phyloP scores from a whole-genome alignment of 1,284 basidiomycete species.

The Ganoderma resinaceum region DNA sequence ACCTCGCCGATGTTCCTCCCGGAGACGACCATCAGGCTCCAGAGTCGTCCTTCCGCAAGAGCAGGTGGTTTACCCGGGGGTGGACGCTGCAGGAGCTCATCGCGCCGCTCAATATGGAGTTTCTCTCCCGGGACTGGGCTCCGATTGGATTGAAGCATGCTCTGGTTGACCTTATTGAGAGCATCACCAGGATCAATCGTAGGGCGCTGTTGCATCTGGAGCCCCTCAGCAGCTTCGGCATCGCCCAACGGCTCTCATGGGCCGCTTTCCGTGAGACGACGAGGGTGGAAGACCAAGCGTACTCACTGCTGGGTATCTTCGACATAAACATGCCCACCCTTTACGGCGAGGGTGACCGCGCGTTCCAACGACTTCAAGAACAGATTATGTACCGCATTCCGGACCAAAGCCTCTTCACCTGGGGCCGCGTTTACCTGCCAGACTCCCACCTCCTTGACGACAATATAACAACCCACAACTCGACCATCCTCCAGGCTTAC shows the following conservation, averaged over 20 bases:
- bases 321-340: conserved; percentile 10
- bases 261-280: not conserved
- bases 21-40: not conserved
- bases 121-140: conserved; percentile 12
- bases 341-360: not conserved
- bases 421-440: not conserved
- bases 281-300: conserved; percentile 18
- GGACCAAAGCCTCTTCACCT: not conserved
- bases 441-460: not conserved
- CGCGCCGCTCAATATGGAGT: not conserved
- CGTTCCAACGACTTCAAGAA: not conserved
- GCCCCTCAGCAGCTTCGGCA: not conserved
- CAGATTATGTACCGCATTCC: not conserved
- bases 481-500: no score
- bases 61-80: conserved; percentile 5
- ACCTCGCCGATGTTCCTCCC: not conserved
- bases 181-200: conserved; percentile 1
- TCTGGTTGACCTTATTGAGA: conserved; percentile 2
- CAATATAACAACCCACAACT: not conserved
- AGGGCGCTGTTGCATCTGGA: not conserved
- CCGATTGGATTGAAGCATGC: conserved; percentile 7
- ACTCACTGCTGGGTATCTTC: conserved; percentile 19
- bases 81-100: conserved; percentile 19
- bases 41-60: not conserved
- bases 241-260: conserved; percentile 8